Conservation (phyloP, 2,329 filamentous ascomycete genomes). For the Thyridium curvatum region DNA sequence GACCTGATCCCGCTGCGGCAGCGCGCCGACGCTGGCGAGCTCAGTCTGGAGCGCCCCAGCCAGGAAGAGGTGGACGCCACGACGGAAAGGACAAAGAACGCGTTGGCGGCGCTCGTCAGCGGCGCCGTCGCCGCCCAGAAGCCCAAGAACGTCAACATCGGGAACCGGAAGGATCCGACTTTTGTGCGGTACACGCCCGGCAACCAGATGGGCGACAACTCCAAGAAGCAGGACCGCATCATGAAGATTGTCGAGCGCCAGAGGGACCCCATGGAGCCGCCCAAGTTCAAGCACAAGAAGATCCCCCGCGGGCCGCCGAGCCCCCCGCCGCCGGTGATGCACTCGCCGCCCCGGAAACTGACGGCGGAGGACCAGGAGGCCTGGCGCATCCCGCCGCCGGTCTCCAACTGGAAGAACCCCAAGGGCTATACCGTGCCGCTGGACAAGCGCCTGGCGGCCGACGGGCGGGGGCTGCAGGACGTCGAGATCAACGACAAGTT, state of each 20-base stretch:
- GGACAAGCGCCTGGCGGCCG: conserved; percentile 91
- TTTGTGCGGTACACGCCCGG: conserved; percentile 95
- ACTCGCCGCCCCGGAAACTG: conserved; percentile 87
- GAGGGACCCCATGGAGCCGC: conserved; percentile 90
- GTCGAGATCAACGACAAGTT: conserved; percentile 98
- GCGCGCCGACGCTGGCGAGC: conserved; percentile 85
- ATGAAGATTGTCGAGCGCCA: conserved; percentile 98
- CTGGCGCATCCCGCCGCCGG: conserved; percentile 81
- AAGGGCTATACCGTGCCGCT: conserved; percentile 96
- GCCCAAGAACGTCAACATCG: conserved; percentile 86
- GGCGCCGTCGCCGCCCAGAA: conserved; percentile 89
- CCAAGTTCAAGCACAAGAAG: conserved; percentile 99
- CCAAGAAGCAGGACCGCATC: conserved; percentile 85
- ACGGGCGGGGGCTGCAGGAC: conserved; percentile 87
- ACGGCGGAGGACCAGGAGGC: conserved; percentile 96
- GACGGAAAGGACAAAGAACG: conserved; percentile 82
- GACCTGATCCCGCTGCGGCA: conserved; percentile 92
- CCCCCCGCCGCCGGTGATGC: conserved; percentile 89
- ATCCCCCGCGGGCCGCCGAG: conserved; percentile 89
- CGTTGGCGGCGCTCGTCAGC: conserved; percentile 73
- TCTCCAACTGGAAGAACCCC: conserved; percentile 99
- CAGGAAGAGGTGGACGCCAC: conserved; percentile 79
- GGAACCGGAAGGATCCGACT: conserved; percentile 76
- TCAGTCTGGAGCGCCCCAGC: conserved; percentile 78
- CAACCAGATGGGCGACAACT: conserved; percentile 89